Evolutionary conservation across 2,329 filamentous ascomycete species (phyloP).

Genomic region (Calonectria multiphialidica): DNA sequence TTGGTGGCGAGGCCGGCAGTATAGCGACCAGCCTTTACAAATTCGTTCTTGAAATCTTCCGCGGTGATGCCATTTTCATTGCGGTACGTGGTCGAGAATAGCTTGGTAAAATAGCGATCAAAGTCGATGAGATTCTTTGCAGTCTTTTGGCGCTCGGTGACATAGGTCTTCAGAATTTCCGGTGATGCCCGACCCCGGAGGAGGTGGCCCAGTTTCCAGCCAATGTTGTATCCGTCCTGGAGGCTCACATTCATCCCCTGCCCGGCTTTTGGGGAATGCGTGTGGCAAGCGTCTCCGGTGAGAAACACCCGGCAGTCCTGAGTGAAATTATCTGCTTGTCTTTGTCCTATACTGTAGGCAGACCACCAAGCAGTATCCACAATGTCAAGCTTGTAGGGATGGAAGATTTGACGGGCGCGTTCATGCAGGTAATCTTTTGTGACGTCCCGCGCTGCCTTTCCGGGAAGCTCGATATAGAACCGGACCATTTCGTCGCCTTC

Average conservation of each 20-base stretch:
- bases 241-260: conserved; percentile 80
- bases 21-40: conserved; percentile 30
- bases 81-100: conserved; percentile 23
- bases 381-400: conserved; percentile 63
- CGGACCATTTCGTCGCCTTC: conserved; percentile 67
- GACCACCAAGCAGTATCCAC: conserved; percentile 72
- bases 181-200: conserved; percentile 51
- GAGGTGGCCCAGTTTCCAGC: conserved; percentile 64
- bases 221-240: conserved; percentile 71
- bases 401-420: conserved; percentile 63
- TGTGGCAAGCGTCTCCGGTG: conserved; percentile 73
- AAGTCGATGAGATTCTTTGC: conserved; percentile 74
- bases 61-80: conserved; percentile 23
- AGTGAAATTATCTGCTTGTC: conserved; percentile 69
- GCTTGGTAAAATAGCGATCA: conserved; percentile 50
- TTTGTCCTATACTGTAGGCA: conserved; percentile 72
- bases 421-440: conserved; percentile 49
- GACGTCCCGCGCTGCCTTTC: conserved; percentile 58
- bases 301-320: conserved; percentile 72
- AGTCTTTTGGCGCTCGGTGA: conserved; percentile 64
- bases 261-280: conserved; percentile 69
- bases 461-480: conserved; percentile 68
- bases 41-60: conserved; percentile 22
- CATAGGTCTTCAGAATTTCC: conserved; percentile 58
- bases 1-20: conserved; percentile 33